Evolutionary conservation across 148 eudicot genomes (phyloP), one percentile per base, ranked within the genome.

Genomic region (Simmondsia chinensis): DNA sequence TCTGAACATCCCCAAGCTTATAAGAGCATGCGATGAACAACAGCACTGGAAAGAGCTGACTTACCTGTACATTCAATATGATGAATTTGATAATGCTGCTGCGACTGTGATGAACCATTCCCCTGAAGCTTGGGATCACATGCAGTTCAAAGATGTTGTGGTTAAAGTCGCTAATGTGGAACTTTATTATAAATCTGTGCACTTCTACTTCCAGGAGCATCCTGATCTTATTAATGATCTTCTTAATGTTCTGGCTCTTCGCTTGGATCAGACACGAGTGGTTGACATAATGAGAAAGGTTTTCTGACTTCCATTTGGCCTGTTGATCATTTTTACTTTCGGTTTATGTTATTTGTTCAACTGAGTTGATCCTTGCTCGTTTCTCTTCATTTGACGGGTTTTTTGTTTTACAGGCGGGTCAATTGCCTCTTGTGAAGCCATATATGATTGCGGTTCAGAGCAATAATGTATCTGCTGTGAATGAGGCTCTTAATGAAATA

Each of bases 201-300:
- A 91, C 70, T 91, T 91, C 62, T 91, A 91, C 76, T 77, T 85
- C 21, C 80, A 91, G 65, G 97, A 91, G 72, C 97, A 91, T 58
- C 97, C 97, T 24, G 97, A 91, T 67, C 83, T 85, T 8, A 89
- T 89, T 49, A 89, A 89, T 56, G 97, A 89, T 63, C 57, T 89
- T 52, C 85, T 89, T 31, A 84, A 89, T 63, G 97, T 89, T 45
- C 83, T 89, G 46, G 97, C 97, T 16, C 97, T 89, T 62, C 95
- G 97, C 5, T 71, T 89, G 27, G 97, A 89, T 49, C 97, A 89
- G 54, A 85, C 97, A 22, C 93, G 97, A 33, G 97, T 89, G 43
- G 97, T 89, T 49, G 97, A 89, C 71, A 89, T 89, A 50, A 89
- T 89, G 97, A 64, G 97, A 52, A 89, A 89, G 97, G 97, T 89